A percentile compares a stretch with the other conserved stretches of the same genome.
phyloP scores from a whole-genome alignment of 371 early-diverging fungal species.

The Apophysomyces trapeziformis region DNA sequence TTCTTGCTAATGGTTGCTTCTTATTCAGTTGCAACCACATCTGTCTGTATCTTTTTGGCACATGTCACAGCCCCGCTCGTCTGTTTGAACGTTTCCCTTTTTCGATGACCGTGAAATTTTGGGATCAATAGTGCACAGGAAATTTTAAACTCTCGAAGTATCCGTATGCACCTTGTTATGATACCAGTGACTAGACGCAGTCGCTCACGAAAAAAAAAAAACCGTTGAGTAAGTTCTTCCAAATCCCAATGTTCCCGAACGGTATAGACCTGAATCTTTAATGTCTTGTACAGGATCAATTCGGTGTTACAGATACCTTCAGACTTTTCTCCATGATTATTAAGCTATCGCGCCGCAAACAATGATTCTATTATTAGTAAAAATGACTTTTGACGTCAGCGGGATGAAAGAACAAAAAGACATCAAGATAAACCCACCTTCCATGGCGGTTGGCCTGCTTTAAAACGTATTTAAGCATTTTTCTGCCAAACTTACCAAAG shows the following conservation, averaged over 20 bases:
- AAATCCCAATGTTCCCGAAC: constrained; percentile 34
- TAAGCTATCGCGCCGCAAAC: constrained; percentile 73
- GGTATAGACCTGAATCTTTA: constrained; percentile 72
- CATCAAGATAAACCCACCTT: constrained; percentile 24
- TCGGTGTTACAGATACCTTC: constrained; percentile 38
- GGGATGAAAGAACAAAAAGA: neutral
- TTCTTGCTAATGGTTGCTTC: no score
- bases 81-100: no score
- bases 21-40: no score
- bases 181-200: no score
- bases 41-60: no score
- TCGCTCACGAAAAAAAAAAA: no score
- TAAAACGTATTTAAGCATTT: constrained; percentile 69
- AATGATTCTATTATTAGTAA: constrained; percentile 30
- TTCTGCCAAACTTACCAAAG: constrained; percentile 77
- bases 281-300: constrained; percentile 44
- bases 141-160: no score
- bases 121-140: no score
- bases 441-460: constrained; percentile 54
- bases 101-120: no score
- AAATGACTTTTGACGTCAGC: neutral
- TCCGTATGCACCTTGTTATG: no score
- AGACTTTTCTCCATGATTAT: constrained; percentile 58
- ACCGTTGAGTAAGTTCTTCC: constrained; percentile 42
- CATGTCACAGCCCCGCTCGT: no score